Percentiles rank a stretch among this genome's conserved stretches.
Conservation (phyloP, 805 yeast species). For the Candida sithepensis region DNA sequence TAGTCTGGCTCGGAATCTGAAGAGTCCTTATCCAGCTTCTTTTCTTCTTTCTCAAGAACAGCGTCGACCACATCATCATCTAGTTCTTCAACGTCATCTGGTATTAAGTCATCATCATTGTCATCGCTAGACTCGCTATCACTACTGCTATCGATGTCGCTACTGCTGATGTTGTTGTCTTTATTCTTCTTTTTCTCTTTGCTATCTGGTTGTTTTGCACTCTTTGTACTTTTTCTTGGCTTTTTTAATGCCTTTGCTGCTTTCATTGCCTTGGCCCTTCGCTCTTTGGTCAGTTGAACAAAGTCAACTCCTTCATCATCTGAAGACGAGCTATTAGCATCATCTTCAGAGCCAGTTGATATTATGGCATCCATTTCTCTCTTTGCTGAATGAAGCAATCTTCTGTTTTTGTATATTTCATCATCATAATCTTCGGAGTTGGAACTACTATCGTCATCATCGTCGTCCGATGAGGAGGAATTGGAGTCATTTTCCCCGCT, state of each 20-base stretch:
- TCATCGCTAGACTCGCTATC: slow-evolving; percentile 2
- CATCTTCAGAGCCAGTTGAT: slow-evolving; percentile 36
- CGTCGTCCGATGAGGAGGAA: slow-evolving; percentile 8
- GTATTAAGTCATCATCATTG: background rate
- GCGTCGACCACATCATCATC: slow-evolving; percentile 41
- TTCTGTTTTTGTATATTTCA: slow-evolving; percentile 27
- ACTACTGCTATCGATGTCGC: no score
- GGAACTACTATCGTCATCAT: slow-evolving; percentile 12
- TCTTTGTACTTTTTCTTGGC: slow-evolving; percentile 18
- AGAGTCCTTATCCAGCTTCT: slow-evolving; percentile 25
- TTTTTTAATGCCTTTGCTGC: slow-evolving; percentile 34
- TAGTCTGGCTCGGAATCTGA: slow-evolving; percentile 11
- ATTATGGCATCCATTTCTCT: slow-evolving; percentile 23
- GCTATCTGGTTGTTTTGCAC: slow-evolving; percentile 7
- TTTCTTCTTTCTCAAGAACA: slow-evolving; percentile 40
- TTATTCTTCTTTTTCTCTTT: slow-evolving; percentile 1
- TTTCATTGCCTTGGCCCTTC: slow-evolving; percentile 54
- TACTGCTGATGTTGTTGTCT: background rate
- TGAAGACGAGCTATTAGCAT: slow-evolving; percentile 41
- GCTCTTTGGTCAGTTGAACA: slow-evolving; percentile 66
- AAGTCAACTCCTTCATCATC: slow-evolving; percentile 71
- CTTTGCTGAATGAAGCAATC: slow-evolving; percentile 19
- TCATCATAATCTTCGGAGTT: slow-evolving; percentile 29
- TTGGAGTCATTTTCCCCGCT: slow-evolving; percentile 16
- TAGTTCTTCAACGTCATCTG: slow-evolving; percentile 36